Percentiles rank a stretch among this genome's conserved stretches.
Evolutionary conservation across 2,329 filamentous ascomycete species (phyloP).

Genomic region (Alternaria brassicicola): DNA sequence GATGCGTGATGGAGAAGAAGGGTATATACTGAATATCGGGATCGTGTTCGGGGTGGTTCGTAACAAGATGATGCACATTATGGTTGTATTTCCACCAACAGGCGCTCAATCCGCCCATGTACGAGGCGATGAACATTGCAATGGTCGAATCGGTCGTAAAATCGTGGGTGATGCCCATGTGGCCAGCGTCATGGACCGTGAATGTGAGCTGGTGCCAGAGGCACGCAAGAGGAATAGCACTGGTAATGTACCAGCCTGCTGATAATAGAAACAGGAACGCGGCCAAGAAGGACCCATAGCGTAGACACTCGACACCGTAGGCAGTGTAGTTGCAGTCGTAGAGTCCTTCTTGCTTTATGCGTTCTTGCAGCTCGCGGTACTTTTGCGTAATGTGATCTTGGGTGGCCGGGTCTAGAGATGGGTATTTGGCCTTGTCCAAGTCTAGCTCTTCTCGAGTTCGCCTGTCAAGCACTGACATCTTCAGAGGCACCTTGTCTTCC

Average conservation of each 20-base stretch:
- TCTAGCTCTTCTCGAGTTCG: slow-evolving; percentile 76
- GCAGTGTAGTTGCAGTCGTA: slow-evolving; percentile 84
- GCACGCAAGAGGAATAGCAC: slow-evolving; percentile 76
- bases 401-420: slow-evolving; percentile 72
- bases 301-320: slow-evolving; percentile 74
- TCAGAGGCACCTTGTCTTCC: slow-evolving; percentile 48
- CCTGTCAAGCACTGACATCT: slow-evolving; percentile 70
- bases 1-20: slow-evolving; percentile 69
- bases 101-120: slow-evolving; percentile 83
- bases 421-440: slow-evolving; percentile 80
- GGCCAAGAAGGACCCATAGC: slow-evolving; percentile 72
- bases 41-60: slow-evolving; percentile 93
- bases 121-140: slow-evolving; percentile 89
- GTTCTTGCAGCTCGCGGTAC: slow-evolving; percentile 78
- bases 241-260: slow-evolving; percentile 58
- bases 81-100: slow-evolving; percentile 98
- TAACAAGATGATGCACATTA: slow-evolving; percentile 96
- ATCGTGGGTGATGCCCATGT: slow-evolving; percentile 95
- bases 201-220: slow-evolving; percentile 97
- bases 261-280: slow-evolving; percentile 61
- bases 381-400: slow-evolving; percentile 79
- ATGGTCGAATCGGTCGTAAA: slow-evolving; percentile 84
- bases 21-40: slow-evolving; percentile 85
- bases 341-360: slow-evolving; percentile 74
- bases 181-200: slow-evolving; percentile 90